These are phyloP conservation scores for Termitomyces titanicus DNA, from an alignment of 768 basidiomycete species.

Conservation along the genomic window DNA sequence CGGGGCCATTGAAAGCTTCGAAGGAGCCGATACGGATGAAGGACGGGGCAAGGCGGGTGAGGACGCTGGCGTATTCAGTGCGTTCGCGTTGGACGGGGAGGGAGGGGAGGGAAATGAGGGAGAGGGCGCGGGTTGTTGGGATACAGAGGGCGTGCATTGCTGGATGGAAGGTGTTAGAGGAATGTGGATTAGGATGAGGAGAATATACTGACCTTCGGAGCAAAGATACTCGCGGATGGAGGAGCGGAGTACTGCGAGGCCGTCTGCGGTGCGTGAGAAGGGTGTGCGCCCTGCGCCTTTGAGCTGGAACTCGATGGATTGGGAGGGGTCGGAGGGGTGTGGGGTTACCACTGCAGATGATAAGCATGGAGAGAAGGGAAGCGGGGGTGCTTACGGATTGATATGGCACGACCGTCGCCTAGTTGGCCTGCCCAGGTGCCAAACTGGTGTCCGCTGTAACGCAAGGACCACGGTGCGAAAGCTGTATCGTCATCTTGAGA, in stretches of 20 bases:
- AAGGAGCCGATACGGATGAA: slow-evolving; percentile 93
- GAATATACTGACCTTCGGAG: slow-evolving; percentile 80
- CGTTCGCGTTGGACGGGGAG: slow-evolving; percentile 76
- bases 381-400: slow-evolving; percentile 42
- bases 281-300: slow-evolving; percentile 95
- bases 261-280: slow-evolving; percentile 89
- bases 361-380: slow-evolving; percentile 1
- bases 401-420: slow-evolving; percentile 95
- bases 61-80: slow-evolving; percentile 66
- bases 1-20: slow-evolving; percentile 77
- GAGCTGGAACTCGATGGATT: slow-evolving; percentile 82
- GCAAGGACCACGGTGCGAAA: slow-evolving; percentile 82
- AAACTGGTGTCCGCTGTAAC: slow-evolving; percentile 92
- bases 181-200: not conserved
- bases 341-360: slow-evolving; percentile 65
- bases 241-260: slow-evolving; percentile 91
- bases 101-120: slow-evolving; percentile 70
- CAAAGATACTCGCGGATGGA: slow-evolving; percentile 93
- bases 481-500: slow-evolving; percentile 11
- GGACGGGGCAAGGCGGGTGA: slow-evolving; percentile 81
- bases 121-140: slow-evolving; percentile 85
- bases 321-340: slow-evolving; percentile 52
- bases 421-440: slow-evolving; percentile 91
- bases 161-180: slow-evolving; percentile 9
- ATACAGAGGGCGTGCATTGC: slow-evolving; percentile 72